phyloP scores from a whole-genome alignment of 805 yeast species.

The Ogataea degrootiae region DNA sequence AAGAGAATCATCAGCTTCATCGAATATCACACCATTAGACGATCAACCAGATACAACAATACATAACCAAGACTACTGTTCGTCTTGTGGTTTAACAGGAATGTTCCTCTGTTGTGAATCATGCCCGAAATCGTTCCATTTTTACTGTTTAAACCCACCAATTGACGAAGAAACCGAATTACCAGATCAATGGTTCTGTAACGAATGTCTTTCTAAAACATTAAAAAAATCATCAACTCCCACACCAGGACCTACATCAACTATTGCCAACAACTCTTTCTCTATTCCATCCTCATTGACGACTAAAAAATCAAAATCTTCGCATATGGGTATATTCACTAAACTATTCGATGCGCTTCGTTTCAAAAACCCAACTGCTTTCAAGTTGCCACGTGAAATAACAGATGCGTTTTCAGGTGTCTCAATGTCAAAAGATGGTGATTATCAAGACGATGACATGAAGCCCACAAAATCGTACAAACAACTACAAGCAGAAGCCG shows the following conservation, averaged over 20 bases:
- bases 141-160: slow-evolving; percentile 89
- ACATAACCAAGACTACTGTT: slow-evolving; percentile 81
- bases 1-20: slow-evolving; percentile 7
- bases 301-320: not conserved
- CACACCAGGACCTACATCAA: no score
- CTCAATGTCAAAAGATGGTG: slow-evolving; percentile 60
- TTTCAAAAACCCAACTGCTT: slow-evolving; percentile 60
- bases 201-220: slow-evolving; percentile 56
- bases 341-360: slow-evolving; percentile 57
- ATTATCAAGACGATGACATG: slow-evolving; percentile 61
- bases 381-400: slow-evolving; percentile 61
- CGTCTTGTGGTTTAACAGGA: slow-evolving; percentile 88
- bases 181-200: slow-evolving; percentile 91
- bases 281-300: no score
- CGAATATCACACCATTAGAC: not conserved
- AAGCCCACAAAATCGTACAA: slow-evolving; percentile 40
- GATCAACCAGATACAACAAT: slow-evolving; percentile 12
- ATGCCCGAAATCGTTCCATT: slow-evolving; percentile 90
- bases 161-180: slow-evolving; percentile 54
- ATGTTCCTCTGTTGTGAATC: slow-evolving; percentile 89
- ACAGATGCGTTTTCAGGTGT: slow-evolving; percentile 75
- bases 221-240: slow-evolving; percentile 1
- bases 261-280: no score
- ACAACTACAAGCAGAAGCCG: slow-evolving; percentile 40
- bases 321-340: slow-evolving; percentile 43